Conservation (phyloP, 1,284 basidiomycete genomes). For the Leccinum olivaceoglutinosum region DNA sequence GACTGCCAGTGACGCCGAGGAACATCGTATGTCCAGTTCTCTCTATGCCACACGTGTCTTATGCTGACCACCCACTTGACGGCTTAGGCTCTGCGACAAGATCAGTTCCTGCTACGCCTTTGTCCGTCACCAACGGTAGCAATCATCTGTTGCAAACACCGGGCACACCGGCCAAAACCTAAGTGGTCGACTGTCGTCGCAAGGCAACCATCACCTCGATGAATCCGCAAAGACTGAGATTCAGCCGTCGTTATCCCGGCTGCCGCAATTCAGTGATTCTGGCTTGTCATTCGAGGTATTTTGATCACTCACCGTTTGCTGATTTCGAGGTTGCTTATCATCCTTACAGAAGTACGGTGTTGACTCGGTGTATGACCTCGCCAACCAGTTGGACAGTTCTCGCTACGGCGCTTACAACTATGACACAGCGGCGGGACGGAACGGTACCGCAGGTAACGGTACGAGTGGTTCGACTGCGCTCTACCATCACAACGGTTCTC, state of each 20-base stretch:
- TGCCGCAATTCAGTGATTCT: conserved; percentile 54
- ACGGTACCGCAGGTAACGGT: conserved; percentile 38
- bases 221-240: conserved; percentile 52
- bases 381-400: conserved; percentile 44
- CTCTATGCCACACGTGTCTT: too few relatives aligned
- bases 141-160: conserved; percentile 58
- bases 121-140: conserved; percentile 45
- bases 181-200: conserved; percentile 55
- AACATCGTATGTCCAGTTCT: too few relatives aligned
- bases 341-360: conserved; percentile 45
- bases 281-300: conserved; percentile 54
- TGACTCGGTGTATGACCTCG: conserved; percentile 56
- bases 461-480: conserved; percentile 72
- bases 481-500: conserved; percentile 74
- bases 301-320: conserved; percentile 2
- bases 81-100: conserved; percentile 57
- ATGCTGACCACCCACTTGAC: conserved; percentile 37
- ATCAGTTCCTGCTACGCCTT: conserved; percentile 72
- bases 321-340: conserved; percentile 10
- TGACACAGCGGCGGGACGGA: conserved; percentile 38
- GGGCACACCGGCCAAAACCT: conserved; percentile 59
- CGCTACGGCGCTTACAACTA: conserved; percentile 65
- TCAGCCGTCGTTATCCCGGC: conserved; percentile 63
- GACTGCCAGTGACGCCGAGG: too few relatives aligned
- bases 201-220: conserved; percentile 43